These are phyloP conservation scores for Sclerotinia trifoliorum DNA, from an alignment of 2,329 filamentous ascomycete species.

Conservation along the genomic window DNA sequence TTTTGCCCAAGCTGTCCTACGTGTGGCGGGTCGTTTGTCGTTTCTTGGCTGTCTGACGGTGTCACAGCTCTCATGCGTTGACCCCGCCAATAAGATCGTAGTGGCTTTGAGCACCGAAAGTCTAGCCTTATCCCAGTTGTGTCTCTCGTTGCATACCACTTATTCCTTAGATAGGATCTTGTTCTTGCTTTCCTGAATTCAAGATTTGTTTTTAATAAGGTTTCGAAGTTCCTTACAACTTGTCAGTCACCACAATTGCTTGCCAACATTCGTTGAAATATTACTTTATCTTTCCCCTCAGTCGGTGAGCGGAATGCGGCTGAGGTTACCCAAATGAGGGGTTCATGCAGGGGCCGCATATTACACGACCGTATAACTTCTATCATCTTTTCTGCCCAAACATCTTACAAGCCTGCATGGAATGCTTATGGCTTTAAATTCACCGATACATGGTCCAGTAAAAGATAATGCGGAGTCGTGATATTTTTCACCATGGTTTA, in stretches of 20 bases:
- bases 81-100: neutral
- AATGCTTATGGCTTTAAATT: constrained; percentile 14
- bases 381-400: neutral
- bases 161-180: neutral
- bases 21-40: neutral
- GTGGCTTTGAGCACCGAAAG: neutral
- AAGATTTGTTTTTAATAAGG: neutral
- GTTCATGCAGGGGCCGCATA: constrained; percentile 5
- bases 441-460: neutral
- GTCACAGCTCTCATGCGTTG: neutral
- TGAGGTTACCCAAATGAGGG: constrained; percentile 13
- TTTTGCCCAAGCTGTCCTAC: neutral
- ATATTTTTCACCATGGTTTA: neutral
- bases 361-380: constrained; percentile 1
- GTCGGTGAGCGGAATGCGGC: constrained; percentile 8
- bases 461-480: neutral
- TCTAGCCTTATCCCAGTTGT: neutral
- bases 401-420: constrained; percentile 8
- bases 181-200: no score
- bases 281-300: neutral
- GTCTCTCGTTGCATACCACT: neutral
- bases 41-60: neutral
- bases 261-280: neutral
- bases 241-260: no score
- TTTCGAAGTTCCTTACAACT: neutral